Conservation (phyloP, 2,329 filamentous ascomycete genomes). For the Fusarium beomiforme region DNA sequence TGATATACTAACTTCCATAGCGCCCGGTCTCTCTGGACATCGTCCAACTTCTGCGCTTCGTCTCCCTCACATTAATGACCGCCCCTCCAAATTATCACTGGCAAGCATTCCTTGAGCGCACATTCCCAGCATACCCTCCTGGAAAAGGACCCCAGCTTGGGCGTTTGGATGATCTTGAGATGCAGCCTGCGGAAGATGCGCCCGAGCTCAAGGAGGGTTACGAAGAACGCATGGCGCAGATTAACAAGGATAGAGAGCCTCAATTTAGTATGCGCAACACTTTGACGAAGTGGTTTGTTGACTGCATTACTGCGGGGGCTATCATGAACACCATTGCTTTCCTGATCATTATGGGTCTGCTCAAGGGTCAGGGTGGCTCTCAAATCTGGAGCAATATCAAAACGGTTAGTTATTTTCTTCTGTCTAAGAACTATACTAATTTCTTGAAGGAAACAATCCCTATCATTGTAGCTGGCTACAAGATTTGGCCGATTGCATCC, state of each 20-base stretch:
- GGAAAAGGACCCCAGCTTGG: conserved; percentile 3
- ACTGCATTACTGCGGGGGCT: conserved; percentile 59
- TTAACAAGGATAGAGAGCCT: conserved; percentile 28
- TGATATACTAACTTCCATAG: conserved; percentile 5
- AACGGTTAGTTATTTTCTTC: conserved; percentile 38
- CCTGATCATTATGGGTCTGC: conserved; percentile 57
- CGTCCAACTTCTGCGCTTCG: conserved; percentile 62
- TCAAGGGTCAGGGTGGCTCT: conserved; percentile 52
- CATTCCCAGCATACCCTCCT: conserved; percentile 59
- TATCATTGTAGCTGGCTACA: conserved; percentile 60
- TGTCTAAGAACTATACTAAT: background rate
- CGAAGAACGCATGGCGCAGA: conserved; percentile 30
- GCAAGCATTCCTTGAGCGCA: conserved; percentile 64
- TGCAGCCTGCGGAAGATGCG: conserved; percentile 42
- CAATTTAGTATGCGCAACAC: conserved; percentile 56
- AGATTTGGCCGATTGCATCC: conserved; percentile 63
- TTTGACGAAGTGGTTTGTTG: conserved; percentile 60
- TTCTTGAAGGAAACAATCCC: conserved; percentile 54
- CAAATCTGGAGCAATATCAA: conserved; percentile 53
- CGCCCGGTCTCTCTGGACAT: conserved; percentile 58
- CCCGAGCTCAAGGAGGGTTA: conserved; percentile 37
- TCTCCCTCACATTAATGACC: conserved; percentile 61
- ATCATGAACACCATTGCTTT: conserved; percentile 59
- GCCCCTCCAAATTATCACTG: conserved; percentile 68
- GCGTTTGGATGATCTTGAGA: conserved; percentile 42